Evolutionary conservation across 2,329 filamentous ascomycete genomes (phyloP).

Genomic region (Exophiala spinifera): DNA sequence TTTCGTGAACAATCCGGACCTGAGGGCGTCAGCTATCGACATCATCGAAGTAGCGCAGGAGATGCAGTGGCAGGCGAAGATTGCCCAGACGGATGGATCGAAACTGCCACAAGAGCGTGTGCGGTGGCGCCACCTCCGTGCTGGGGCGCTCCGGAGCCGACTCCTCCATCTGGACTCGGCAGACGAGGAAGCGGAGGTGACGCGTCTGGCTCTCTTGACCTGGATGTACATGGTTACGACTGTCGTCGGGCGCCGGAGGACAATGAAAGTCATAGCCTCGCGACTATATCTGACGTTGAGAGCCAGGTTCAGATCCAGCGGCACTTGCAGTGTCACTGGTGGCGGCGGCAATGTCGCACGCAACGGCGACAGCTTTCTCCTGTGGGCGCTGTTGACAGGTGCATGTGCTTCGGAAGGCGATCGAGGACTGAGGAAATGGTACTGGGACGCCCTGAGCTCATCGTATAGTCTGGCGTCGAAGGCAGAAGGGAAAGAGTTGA

Average conservation of each 20-base stretch:
- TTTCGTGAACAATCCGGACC: not conserved
- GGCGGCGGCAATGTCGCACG: not conserved
- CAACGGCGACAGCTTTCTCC: not conserved
- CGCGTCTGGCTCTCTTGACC: conserved; percentile 1
- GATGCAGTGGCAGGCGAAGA: not conserved
- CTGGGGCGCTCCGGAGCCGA: not conserved
- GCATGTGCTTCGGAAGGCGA: not conserved
- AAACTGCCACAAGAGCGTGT: not conserved
- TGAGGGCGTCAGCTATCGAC: not conserved
- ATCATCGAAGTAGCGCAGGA: not conserved
- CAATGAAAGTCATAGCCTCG: not conserved
- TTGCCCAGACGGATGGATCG: not conserved
- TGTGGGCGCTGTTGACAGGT: not conserved
- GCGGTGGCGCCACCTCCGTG: not conserved
- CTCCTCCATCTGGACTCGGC: not conserved
- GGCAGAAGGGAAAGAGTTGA: not conserved
- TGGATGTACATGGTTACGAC: conserved; percentile 3
- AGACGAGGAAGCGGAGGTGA: not conserved
- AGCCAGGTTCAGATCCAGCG: too few species aligned
- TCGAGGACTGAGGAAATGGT: not conserved
- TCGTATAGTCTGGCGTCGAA: not conserved
- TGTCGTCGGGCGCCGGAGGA: not conserved
- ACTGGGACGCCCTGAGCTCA: not conserved
- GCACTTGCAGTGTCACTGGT: too few species aligned
- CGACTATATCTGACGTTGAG: not conserved